phyloP scores from a whole-genome alignment of 352 stramenopile species.

The Globisporangium cylindrosporum region DNA sequence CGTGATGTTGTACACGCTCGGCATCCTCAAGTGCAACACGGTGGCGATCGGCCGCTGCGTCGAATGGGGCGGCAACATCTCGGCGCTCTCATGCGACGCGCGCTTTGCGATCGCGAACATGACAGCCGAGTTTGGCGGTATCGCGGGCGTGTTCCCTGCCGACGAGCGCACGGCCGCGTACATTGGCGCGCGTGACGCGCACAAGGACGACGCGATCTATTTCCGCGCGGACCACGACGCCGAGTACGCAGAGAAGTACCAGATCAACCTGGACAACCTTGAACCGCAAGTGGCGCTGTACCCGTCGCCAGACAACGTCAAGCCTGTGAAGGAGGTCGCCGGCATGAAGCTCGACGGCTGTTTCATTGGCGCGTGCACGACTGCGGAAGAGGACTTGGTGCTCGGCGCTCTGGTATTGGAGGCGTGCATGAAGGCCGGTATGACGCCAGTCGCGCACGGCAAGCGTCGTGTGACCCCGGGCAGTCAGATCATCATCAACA shows the following conservation, averaged over 20 bases:
- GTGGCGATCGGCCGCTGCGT: constrained; percentile 76
- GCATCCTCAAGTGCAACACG: constrained; percentile 85
- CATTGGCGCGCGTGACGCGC: constrained; percentile 64
- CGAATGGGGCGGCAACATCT: constrained; percentile 81
- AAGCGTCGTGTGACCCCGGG: constrained; percentile 78
- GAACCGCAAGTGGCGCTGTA: constrained; percentile 76
- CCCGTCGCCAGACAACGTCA: constrained; percentile 79
- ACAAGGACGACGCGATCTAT: constrained; percentile 81
- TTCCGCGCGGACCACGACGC: constrained; percentile 77
- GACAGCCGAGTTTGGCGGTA: constrained; percentile 83
- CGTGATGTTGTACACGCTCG: constrained; percentile 84
- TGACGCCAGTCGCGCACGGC: constrained; percentile 52
- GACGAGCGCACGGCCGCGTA: constrained; percentile 78
- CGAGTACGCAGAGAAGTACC: constrained; percentile 67
- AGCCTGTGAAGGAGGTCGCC: constrained; percentile 57
- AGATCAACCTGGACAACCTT: constrained; percentile 71
- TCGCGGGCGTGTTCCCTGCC: constrained; percentile 78
- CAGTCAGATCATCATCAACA: constrained; percentile 78
- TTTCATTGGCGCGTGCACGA: constrained; percentile 85
- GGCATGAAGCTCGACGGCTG: constrained; percentile 83
- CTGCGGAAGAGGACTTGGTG: constrained; percentile 77
- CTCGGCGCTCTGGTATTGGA: constrained; percentile 77
- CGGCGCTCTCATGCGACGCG: constrained; percentile 70
- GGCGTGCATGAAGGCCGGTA: constrained; percentile 64
- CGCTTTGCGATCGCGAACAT: constrained; percentile 87